A percentile compares a stretch with the other conserved stretches of the same genome.
phyloP scores from a whole-genome alignment of 1,284 basidiomycete genomes.

The Agaricales sp. region DNA sequence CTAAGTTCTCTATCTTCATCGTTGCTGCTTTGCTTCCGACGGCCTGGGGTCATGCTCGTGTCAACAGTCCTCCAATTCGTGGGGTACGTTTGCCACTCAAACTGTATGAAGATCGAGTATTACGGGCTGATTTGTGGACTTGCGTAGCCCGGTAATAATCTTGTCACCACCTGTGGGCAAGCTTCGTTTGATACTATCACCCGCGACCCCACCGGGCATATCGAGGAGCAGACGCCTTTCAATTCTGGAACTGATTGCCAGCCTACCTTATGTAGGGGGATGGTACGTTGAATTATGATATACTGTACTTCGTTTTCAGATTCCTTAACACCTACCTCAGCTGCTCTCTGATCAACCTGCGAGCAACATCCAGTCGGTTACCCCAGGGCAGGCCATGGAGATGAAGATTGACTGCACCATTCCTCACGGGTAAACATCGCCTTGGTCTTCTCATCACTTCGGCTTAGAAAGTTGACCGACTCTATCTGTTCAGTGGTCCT shows the following conservation, averaged over 20 bases:
- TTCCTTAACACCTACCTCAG: too few relatives aligned
- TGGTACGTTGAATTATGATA: too few relatives aligned
- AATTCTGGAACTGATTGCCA: neutral
- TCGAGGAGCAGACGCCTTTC: neutral
- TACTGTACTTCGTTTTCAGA: too few relatives aligned
- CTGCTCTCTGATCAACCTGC: neutral
- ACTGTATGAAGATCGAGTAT: neutral
- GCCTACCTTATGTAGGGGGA: neutral
- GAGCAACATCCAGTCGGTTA: constrained; percentile 1
- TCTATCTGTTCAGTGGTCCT: constrained; percentile 1
- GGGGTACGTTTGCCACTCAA: neutral
- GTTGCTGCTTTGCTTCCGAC: neutral
- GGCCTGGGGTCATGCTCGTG: neutral
- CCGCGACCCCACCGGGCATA: neutral
- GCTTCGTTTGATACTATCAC: neutral
- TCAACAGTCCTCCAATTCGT: neutral
- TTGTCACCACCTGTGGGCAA: neutral
- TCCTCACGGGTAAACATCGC: constrained; percentile 5
- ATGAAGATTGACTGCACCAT: constrained; percentile 8
- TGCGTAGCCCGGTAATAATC: neutral
- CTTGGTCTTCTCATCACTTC: neutral
- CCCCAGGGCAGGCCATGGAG: constrained; percentile 3
- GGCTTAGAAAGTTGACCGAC: neutral
- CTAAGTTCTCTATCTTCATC: neutral
- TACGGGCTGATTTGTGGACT: neutral